Evolutionary conservation across 495 filamentous ascomycete species (phyloP), one percentile per base, ranked within the genome.

Genomic region (Aspergillus homomorphus): DNA sequence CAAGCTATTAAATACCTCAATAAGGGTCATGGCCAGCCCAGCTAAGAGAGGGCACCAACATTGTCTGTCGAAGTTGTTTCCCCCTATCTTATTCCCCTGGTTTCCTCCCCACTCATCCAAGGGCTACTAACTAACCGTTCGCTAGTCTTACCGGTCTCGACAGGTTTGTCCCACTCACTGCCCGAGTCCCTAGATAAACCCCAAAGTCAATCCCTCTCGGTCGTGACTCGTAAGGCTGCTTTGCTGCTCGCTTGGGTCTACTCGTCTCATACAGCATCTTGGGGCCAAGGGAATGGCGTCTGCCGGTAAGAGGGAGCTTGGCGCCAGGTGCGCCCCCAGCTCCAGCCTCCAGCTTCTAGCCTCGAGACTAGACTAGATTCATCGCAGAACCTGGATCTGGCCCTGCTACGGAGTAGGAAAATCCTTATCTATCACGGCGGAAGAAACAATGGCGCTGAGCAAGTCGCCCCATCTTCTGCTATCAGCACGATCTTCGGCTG

Each of bases 301-400:
- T 38, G 33, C 33, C 33, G 33, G 33, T 38, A 7, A 38, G 33
- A 56, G 42, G 16, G 45, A 48, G 54, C 54, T 57, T 57, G 46
- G 54, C 45, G 28, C 24, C 19, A 38, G 54, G 46, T 41, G 33
- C 20, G 41, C 24, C 33, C 33, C 54, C 45, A 30, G 45, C 44
- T 20, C 26, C 42, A 56, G 43, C 52, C 10, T 19, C 8, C 19
- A 43, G 22, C 21, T 9, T 24, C 20, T 9, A 50, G 19, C 46
- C 45, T 28, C 9, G 26, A 28, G 26, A 28, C 22, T 16, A 16
- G 4, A 10, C 48, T 28, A 51, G 48, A 24, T 26, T 23, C 22
- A 26, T 51, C 14, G 15, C 24, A 20, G 18, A 46, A 46, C 45
- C 48, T 51, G 48, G 22, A 50, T 23, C 30, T 24, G 48, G 19